Evolutionary conservation across 805 yeast species (phyloP).

Genomic region (Yamadazyma phyllophila): DNA sequence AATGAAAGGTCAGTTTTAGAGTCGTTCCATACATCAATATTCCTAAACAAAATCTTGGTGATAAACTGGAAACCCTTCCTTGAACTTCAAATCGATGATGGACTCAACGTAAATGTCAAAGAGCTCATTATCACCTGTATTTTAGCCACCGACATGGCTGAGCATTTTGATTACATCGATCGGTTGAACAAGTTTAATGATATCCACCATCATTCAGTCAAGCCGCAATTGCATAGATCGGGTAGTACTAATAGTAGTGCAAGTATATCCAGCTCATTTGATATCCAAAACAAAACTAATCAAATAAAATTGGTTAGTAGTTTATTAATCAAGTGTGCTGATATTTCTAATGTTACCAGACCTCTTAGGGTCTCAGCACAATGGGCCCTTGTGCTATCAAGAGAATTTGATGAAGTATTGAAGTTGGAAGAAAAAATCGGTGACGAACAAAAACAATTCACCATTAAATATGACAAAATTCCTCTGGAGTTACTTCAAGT

Average conservation of each 20-base stretch:
- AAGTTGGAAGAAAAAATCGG: slow-evolving; percentile 40
- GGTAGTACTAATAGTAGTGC: neutral
- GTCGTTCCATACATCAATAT: slow-evolving; percentile 72
- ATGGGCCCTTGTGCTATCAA: slow-evolving; percentile 81
- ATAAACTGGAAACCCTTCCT: slow-evolving; percentile 38
- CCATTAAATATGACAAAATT: slow-evolving; percentile 29
- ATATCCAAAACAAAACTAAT: slow-evolving; percentile 12
- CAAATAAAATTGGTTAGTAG: slow-evolving; percentile 51
- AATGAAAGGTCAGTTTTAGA: slow-evolving; percentile 74
- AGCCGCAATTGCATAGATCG: slow-evolving; percentile 1
- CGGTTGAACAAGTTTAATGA: slow-evolving; percentile 39
- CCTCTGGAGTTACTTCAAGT: slow-evolving; percentile 44
- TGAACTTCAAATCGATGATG: slow-evolving; percentile 12
- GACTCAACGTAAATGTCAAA: slow-evolving; percentile 15
- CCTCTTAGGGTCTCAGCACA: slow-evolving; percentile 71
- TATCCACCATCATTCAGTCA: slow-evolving; percentile 10
- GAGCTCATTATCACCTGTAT: slow-evolving; percentile 36
- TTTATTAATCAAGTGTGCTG: slow-evolving; percentile 87
- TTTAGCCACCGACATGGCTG: slow-evolving; percentile 84
- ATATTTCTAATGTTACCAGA: slow-evolving; percentile 88
- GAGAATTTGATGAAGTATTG: slow-evolving; percentile 73
- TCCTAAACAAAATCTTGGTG: slow-evolving; percentile 39
- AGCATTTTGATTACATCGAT: slow-evolving; percentile 69
- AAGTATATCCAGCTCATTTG: slow-evolving; percentile 1
- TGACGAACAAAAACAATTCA: slow-evolving; percentile 4